Evolutionary conservation across 1,284 basidiomycete genomes (phyloP).

Genomic region (Ustilago vetiveriae): DNA sequence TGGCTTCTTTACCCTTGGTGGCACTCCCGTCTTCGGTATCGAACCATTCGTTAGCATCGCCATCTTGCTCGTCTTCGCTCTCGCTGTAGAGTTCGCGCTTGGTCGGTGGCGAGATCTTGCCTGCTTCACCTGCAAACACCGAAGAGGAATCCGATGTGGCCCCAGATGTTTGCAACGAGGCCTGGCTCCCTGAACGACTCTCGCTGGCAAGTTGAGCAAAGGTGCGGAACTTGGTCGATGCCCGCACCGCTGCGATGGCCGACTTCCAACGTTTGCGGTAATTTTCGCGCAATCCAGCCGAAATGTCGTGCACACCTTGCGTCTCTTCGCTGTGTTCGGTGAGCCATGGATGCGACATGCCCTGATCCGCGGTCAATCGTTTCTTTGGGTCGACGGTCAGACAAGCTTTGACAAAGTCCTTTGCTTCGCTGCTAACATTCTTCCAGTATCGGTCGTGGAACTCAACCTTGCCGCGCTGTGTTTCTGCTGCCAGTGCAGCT

Average conservation of each 20-base stretch:
- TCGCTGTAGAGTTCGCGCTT: conserved; percentile 53
- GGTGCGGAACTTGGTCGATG: conserved; percentile 61
- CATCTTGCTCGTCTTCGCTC: conserved; percentile 30
- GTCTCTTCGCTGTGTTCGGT: conserved; percentile 39
- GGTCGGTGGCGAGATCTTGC: conserved; percentile 41
- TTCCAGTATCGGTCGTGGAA: conserved; percentile 90
- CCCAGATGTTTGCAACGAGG: conserved; percentile 6
- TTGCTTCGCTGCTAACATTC: conserved; percentile 81
- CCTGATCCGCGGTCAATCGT: conserved; percentile 80
- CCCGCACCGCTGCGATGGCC: conserved; percentile 65
- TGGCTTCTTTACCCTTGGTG: neutral
- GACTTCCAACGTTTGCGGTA: conserved; percentile 64
- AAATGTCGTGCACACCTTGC: conserved; percentile 55
- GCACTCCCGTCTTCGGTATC: conserved; percentile 37
- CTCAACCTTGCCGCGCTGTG: conserved; percentile 81
- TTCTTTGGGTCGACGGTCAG: conserved; percentile 78
- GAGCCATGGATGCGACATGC: conserved; percentile 73
- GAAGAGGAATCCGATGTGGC: neutral
- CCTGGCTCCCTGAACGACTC: conserved; percentile 15
- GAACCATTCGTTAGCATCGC: conserved; percentile 23
- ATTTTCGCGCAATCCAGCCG: conserved; percentile 65
- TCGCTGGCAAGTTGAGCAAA: conserved; percentile 50
- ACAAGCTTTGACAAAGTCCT: conserved; percentile 81
- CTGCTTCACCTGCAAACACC: conserved; percentile 13
- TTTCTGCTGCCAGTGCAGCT: conserved; percentile 81